Conservation (phyloP, 1,284 basidiomycete species). For the Vanrija sp. region DNA sequence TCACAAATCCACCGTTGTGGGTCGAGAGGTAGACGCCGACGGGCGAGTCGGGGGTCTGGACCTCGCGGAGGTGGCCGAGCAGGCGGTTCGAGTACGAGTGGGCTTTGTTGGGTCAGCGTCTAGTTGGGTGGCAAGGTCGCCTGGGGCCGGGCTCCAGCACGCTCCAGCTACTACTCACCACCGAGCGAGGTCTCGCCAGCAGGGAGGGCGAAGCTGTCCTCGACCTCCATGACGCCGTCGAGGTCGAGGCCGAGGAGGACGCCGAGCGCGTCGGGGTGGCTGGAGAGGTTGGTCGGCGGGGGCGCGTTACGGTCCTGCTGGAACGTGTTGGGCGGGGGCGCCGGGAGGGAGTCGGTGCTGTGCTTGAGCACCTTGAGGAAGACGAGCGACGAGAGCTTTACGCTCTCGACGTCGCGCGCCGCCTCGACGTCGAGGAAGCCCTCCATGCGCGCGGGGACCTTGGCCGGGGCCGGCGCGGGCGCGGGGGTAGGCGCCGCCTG, state of each 20-base stretch:
- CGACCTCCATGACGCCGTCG: conserved; percentile 83
- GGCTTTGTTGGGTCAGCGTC: conserved; percentile 16
- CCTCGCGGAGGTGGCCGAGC: conserved; percentile 54
- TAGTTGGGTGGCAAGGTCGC: background rate
- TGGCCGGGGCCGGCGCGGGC: conserved; percentile 54
- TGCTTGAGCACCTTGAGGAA: conserved; percentile 88
- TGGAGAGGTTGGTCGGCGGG: conserved; percentile 38
- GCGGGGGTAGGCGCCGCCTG: conserved; percentile 56
- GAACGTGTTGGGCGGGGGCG: conserved; percentile 31
- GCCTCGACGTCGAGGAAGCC: conserved; percentile 83
- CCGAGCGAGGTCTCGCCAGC: conserved; percentile 39
- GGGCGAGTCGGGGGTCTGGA: conserved; percentile 88
- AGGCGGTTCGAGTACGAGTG: conserved; percentile 42
- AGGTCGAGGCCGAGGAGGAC: conserved; percentile 86
- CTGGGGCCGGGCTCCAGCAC: too few relatives aligned
- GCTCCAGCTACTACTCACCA: conserved; percentile 26
- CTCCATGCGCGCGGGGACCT: conserved; percentile 80
- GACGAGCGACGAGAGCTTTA: conserved; percentile 81
- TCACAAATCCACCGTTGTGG: conserved; percentile 85
- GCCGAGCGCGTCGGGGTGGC: conserved; percentile 64
- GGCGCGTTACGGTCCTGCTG: conserved; percentile 42
- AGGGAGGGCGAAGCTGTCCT: conserved; percentile 84
- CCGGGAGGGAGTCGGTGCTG: conserved; percentile 48
- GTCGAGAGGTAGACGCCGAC: conserved; percentile 96
- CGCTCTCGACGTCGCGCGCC: conserved; percentile 68